phyloP scores from a whole-genome alignment of 2,329 filamentous ascomycete genomes.

The Cytospora leucostoma region DNA sequence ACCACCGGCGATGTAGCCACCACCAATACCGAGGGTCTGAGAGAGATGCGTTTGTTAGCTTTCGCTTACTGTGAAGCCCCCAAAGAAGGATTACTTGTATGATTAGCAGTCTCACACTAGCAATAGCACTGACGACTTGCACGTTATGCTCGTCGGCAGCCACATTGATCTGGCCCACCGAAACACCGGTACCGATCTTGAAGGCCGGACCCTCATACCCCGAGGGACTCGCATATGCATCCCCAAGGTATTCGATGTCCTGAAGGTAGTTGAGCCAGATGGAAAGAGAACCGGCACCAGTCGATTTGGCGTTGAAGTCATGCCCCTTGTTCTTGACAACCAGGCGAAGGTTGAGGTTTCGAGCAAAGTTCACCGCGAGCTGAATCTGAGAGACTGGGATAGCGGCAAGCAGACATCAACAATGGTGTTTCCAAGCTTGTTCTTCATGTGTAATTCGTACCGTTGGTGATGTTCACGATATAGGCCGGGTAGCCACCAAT shows the following conservation, averaged over 20 bases:
- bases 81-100: accelerated
- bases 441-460: conserved; percentile 23
- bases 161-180: conserved; percentile 52
- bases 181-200: conserved; percentile 56
- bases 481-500: conserved; percentile 15
- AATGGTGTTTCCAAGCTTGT: neutral
- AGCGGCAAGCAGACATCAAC: neutral
- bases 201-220: conserved; percentile 44
- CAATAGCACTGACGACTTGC: conserved; percentile 55
- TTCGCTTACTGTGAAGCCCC: too few relatives aligned
- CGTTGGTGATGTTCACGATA: conserved; percentile 12
- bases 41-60: conserved; percentile 12
- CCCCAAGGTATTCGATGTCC: conserved; percentile 27
- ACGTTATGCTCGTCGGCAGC: conserved; percentile 50
- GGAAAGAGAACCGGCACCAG: conserved; percentile 42
- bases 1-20: conserved; percentile 51
- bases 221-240: conserved; percentile 24
- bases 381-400: conserved; percentile 44
- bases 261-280: conserved; percentile 40
- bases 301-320: conserved; percentile 47
- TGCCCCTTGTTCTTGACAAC: conserved; percentile 57
- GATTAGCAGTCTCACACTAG: conserved; percentile 31
- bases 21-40: conserved; percentile 52
- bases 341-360: conserved; percentile 49
- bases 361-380: conserved; percentile 49